These are phyloP conservation scores for Ceriops tagal DNA, from an alignment of 345 rosid genomes.

Conservation along the genomic window DNA sequence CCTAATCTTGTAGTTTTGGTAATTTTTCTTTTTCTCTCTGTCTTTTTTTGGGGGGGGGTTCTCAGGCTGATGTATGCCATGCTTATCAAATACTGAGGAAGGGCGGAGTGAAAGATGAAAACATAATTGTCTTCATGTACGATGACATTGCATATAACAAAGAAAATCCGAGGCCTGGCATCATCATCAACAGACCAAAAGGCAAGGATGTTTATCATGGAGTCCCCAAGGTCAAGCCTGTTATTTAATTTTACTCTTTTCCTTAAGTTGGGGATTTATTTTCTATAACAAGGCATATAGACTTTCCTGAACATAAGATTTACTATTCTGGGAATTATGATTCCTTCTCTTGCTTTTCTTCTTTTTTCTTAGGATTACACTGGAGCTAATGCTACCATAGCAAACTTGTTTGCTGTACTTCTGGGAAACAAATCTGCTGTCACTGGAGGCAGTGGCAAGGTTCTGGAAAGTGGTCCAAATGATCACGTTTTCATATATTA, in stretches of 20 bases:
- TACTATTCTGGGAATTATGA: background rate
- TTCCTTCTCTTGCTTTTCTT: background rate
- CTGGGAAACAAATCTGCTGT: slow-evolving; percentile 53
- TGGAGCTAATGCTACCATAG: slow-evolving; percentile 27
- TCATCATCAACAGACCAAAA: slow-evolving; percentile 52
- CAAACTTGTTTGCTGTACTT: slow-evolving; percentile 48
- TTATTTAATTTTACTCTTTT: background rate
- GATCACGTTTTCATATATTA: slow-evolving; percentile 57
- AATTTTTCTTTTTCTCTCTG: background rate
- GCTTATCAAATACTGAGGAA: slow-evolving; percentile 54
- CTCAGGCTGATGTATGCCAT: slow-evolving; percentile 70
- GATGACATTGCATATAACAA: slow-evolving; percentile 56
- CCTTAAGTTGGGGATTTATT: background rate
- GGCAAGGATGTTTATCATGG: slow-evolving; percentile 57
- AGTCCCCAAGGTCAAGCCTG: slow-evolving; percentile 52
- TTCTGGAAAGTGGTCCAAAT: slow-evolving; percentile 49
- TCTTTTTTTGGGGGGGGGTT: background rate
- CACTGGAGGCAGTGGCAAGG: slow-evolving; percentile 66
- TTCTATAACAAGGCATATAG: too few species aligned
- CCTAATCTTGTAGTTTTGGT: too few species aligned
- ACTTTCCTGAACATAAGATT: too few species aligned
- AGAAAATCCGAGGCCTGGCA: slow-evolving; percentile 59
- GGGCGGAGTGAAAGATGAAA: slow-evolving; percentile 64
- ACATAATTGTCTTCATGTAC: slow-evolving; percentile 76
- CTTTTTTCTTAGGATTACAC: slow-evolving; percentile 48